Base-by-base conservation (phyloP, 805 yeast species). In the Hanseniaspora guilliermondii region DNA sequence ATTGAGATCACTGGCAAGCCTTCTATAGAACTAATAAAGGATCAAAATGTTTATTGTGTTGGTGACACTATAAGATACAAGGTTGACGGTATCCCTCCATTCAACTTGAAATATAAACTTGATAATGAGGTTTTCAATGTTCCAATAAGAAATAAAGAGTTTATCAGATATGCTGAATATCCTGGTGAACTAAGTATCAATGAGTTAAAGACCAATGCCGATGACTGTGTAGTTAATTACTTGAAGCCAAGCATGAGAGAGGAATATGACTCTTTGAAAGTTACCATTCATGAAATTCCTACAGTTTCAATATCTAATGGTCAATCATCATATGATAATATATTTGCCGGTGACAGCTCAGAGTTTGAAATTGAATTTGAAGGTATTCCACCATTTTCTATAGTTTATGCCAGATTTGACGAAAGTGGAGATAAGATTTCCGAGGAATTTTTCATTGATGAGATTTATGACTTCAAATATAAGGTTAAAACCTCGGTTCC, bases 281-380 rank as follows among this genome's bases (percentile, higher is more conserved):
- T 75, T 14, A 61, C 60, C 0, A 69, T 80, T 21, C 84, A 79
- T 59, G 77, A 74, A n/a, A 70, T 78, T 37, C 86, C 86, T 27
- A 82, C 95, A 0, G 96, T 91, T 16, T 88, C 83, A 56, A 81
- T 91, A 16, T 78, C 83, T 24, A 85, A 83, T 61, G 95, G 96
- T n/a, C 82, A 79, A 55, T 71, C 78, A 17, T 70, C 82, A 8
- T 78, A 82, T 55, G 89, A 82, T 62, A 91, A 87, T 65, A 85
- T 93, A 42, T 95, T 88, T 62, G 95, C 87, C 64, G 98, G 97
- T 47, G 98, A 93, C 60, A 86, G 85, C 62, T 89, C 94, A 1
- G 96, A 88, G 64, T 80, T 93, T 47, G 76, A 76, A 2, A 91
- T 93, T 69, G 76, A 79, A 21, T 85, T 93, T 62, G 76, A 77